Conservation (phyloP, 495 filamentous ascomycete genomes). For the Penicillium robsamsonii region DNA sequence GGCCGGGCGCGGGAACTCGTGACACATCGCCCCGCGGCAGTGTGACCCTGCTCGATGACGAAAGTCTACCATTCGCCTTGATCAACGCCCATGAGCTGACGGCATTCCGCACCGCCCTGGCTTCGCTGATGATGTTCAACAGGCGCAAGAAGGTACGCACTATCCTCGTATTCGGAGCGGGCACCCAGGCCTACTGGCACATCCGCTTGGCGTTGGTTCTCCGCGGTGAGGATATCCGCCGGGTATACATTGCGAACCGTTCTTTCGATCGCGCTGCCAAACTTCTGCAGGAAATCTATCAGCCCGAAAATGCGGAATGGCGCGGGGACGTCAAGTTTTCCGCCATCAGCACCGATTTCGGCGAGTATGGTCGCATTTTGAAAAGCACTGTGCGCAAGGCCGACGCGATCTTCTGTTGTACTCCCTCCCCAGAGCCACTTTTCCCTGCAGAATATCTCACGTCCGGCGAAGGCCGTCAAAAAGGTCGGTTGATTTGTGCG, state of each 20-base stretch:
- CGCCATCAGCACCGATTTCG: slow-evolving; percentile 67
- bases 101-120: slow-evolving; percentile 89
- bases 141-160: slow-evolving; percentile 68
- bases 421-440: slow-evolving; percentile 57
- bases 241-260: slow-evolving; percentile 76
- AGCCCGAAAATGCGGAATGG: slow-evolving; percentile 45
- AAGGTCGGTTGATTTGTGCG: slow-evolving; percentile 73
- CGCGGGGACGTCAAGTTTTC: slow-evolving; percentile 65
- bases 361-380: slow-evolving; percentile 65
- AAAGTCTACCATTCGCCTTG: slow-evolving; percentile 71
- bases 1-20: slow-evolving; percentile 41
- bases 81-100: slow-evolving; percentile 85
- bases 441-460: slow-evolving; percentile 66
- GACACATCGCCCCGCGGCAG: slow-evolving; percentile 72
- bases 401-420: slow-evolving; percentile 80
- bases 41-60: slow-evolving; percentile 67
- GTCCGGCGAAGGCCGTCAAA: slow-evolving; percentile 63
- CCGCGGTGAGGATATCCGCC: slow-evolving; percentile 66
- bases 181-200: slow-evolving; percentile 92
- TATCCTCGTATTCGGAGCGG: slow-evolving; percentile 82
- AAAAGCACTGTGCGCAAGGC: slow-evolving; percentile 64
- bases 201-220: slow-evolving; percentile 77
- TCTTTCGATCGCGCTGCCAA: slow-evolving; percentile 60
- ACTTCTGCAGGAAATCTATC: slow-evolving; percentile 58
- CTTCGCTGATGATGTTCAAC: slow-evolving; percentile 69